Conservation (phyloP, 495 filamentous ascomycete species). For the Annulohypoxylon nitens region DNA sequence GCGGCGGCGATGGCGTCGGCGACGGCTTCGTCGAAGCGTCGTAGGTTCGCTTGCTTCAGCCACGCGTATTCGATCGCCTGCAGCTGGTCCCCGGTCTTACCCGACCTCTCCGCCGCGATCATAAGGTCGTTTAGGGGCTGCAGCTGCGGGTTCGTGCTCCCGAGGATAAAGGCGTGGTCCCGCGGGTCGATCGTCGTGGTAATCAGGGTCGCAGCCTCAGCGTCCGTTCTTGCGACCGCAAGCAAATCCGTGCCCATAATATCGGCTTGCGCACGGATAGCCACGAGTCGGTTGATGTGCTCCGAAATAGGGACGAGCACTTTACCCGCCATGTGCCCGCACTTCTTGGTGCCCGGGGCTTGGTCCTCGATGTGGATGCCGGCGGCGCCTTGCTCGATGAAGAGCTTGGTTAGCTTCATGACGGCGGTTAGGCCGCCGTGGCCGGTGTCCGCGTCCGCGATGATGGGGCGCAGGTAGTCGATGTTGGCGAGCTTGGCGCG, state of each 20-base stretch:
- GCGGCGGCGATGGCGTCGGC: conserved; percentile 79
- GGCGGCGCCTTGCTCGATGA: conserved; percentile 95
- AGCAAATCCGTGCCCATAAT: conserved; percentile 96
- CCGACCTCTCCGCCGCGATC: conserved; percentile 83
- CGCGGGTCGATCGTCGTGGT: conserved; percentile 95
- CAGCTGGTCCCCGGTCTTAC: conserved; percentile 83
- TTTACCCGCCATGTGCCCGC: conserved; percentile 99
- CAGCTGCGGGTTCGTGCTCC: conserved; percentile 85
- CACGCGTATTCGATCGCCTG: conserved; percentile 95
- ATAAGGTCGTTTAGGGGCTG: conserved; percentile 92
- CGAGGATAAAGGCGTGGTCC: conserved; percentile 94
- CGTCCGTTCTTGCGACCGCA: conserved; percentile 93
- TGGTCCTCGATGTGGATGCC: conserved; percentile 99
- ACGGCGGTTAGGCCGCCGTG: conserved; percentile 97
- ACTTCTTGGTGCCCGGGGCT: conserved; percentile 98
- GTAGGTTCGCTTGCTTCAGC: conserved; percentile 84
- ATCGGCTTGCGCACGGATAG: conserved; percentile 96
- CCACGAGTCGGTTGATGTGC: conserved; percentile 97
- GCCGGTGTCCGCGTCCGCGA: conserved; percentile 97
- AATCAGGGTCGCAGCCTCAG: conserved; percentile 97
- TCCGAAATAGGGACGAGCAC: conserved; percentile 97
- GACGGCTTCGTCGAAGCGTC: conserved; percentile 92
- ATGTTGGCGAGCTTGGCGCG: conserved; percentile 82
- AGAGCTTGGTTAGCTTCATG: conserved; percentile 99
- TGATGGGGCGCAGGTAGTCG: conserved; percentile 95